Base-by-base conservation (phyloP, 1,284 basidiomycete genomes). In the Naganishia sp. region DNA sequence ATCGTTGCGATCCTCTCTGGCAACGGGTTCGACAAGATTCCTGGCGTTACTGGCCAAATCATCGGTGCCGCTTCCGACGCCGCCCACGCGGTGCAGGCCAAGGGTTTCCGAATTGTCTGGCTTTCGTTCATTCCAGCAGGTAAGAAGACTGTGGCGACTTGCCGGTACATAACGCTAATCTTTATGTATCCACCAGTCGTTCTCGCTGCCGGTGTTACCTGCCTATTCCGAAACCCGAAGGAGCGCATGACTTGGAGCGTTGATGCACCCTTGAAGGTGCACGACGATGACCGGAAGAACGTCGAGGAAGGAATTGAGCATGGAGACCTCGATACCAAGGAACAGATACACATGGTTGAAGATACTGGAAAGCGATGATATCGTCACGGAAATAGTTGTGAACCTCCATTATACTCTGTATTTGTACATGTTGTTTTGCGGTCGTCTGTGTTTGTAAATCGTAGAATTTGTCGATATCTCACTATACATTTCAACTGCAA, bases 241-340 rank as follows among this genome's bases (percentile, higher is more conserved):
- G 60, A 63, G 36, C 28, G 60, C 21, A 63, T 63, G 60, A 63
- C 42, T 36, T 63, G 60, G 60, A 53, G 33, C 33, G 60, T 63
- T 7, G 60, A 53, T 28, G 48, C 55, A 25, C 55, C 55, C 13
- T 45, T 56, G 23, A 44, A 39, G 16, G 16, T 45, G 23, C 55
- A 56, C 28, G n/a, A 31, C 39, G 39, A 56, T 18, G 55, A 56
- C 25, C n/a, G 28, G 39, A 42, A 44, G 42, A 56, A 45, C 11
- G 43, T 56, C 18, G 42, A 25, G 36, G 43, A 56, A n/a, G 43
- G 39, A 4, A 45, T 42, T 9, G 43, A 42, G 10, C 39, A 56
- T 6, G 53, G n/a, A 36, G 55, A 56, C 28, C 6, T 56, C 7
- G 55, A 56, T 7, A 56, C 55, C 16, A 56, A 56, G 42, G 36